Evolutionary conservation across 2,329 filamentous ascomycete species (phyloP).

Genomic region (Colletotrichum caudatum): DNA sequence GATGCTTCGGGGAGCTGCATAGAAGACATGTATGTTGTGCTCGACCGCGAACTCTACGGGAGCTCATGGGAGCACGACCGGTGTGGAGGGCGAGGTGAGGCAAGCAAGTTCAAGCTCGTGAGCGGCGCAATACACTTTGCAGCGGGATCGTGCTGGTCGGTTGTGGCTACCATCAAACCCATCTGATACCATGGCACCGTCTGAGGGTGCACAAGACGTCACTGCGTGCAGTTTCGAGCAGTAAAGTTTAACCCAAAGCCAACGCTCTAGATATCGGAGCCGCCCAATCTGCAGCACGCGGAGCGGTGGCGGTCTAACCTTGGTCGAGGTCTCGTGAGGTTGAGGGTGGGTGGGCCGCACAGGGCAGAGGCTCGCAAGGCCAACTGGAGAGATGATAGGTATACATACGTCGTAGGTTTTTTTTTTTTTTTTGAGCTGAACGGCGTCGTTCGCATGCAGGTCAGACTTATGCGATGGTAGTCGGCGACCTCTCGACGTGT

Average conservation of each 20-base stretch:
- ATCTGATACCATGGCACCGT: constrained; percentile 38
- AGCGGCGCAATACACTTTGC: constrained; percentile 30
- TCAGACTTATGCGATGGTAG: constrained; percentile 13
- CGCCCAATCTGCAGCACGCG: background rate
- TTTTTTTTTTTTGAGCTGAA: constrained; percentile 19
- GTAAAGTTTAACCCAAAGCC: constrained; percentile 15
- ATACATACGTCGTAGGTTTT: too few species aligned
- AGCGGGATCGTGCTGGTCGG: constrained; percentile 28
- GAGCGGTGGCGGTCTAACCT: background rate
- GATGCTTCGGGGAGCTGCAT: constrained; percentile 23
- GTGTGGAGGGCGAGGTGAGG: background rate
- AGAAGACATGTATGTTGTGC: background rate
- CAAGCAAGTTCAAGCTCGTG: constrained; percentile 19
- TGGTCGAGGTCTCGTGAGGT: constrained; percentile 6
- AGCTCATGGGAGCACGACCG: background rate
- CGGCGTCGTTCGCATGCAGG: constrained; percentile 1
- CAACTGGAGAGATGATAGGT: constrained; percentile 10
- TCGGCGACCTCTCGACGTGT: constrained; percentile 10
- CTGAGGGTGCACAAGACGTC: constrained; percentile 29
- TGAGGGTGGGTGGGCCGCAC: constrained; percentile 13
- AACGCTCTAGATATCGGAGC: background rate
- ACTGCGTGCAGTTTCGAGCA: constrained; percentile 37
- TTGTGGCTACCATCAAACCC: constrained; percentile 36
- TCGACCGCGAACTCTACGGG: constrained; percentile 28
- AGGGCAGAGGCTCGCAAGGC: constrained; percentile 33